Percentiles rank a stretch among this genome's conserved stretches.
phyloP scores from a whole-genome alignment of 371 early-diverging fungal species.

The Apophysomyces sp. region DNA sequence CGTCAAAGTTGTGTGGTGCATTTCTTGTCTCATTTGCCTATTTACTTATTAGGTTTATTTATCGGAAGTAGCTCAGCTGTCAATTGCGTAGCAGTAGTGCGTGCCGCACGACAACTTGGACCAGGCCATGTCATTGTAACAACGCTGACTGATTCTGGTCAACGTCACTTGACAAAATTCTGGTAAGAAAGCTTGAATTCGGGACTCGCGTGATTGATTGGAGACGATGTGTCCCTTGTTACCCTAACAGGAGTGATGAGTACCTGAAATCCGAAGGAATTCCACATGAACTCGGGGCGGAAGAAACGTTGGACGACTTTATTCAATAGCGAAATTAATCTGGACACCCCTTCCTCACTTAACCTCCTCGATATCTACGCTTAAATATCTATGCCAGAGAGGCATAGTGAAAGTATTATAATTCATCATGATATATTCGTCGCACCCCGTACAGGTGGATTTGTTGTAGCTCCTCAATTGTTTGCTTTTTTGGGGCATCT shows the following conservation, averaged over 20 bases:
- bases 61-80: constrained; percentile 92
- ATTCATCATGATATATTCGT: too few species aligned
- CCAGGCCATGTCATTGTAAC: constrained; percentile 86
- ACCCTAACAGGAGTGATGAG: constrained; percentile 28
- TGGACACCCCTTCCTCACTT: too few species aligned
- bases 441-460: too few species aligned
- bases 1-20: neutral
- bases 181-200: too few species aligned
- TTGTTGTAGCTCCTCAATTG: too few species aligned
- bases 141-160: constrained; percentile 80
- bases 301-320: constrained; percentile 38
- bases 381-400: too few species aligned
- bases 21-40: too few species aligned
- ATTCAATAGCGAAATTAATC: constrained; percentile 11
- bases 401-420: too few species aligned
- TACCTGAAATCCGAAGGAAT: constrained; percentile 36
- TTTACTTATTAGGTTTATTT: constrained; percentile 77
- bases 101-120: constrained; percentile 68
- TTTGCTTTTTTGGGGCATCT: too few species aligned
- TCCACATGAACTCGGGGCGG: constrained; percentile 21
- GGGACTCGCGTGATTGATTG: too few species aligned
- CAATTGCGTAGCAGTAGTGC: constrained; percentile 88
- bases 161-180: constrained; percentile 83
- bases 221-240: too few species aligned
- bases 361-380: too few species aligned